Percentiles rank a stretch among this genome's conserved stretches.
Evolutionary conservation across 345 rosid species (phyloP).

Genomic region (Psidium guajava): DNA sequence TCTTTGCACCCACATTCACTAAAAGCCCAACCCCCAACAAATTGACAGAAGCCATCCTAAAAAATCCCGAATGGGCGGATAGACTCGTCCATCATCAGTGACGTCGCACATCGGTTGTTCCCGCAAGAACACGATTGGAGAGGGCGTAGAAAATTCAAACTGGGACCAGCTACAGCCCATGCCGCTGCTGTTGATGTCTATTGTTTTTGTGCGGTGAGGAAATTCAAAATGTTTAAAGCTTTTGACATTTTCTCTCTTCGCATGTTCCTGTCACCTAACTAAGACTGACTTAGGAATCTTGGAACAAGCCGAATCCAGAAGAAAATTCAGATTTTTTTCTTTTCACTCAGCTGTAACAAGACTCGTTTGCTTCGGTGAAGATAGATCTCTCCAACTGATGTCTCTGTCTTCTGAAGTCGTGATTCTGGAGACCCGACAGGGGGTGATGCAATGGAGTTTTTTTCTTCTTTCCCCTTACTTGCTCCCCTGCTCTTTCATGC

Average conservation of each 20-base stretch:
- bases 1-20: background rate
- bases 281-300: background rate
- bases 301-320: background rate
- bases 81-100: background rate
- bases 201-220: background rate
- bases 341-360: background rate
- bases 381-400: background rate
- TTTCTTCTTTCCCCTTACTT: background rate
- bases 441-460: background rate
- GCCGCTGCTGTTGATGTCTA: background rate
- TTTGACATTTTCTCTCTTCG: background rate
- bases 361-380: background rate
- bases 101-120: background rate
- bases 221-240: no score
- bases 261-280: background rate
- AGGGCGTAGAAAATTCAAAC: background rate
- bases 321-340: no score
- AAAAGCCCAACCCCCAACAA: background rate
- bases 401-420: background rate
- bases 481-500: background rate
- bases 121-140: background rate
- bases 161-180: background rate
- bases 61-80: background rate
- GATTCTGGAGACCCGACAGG: background rate
- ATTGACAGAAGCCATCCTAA: background rate